These are phyloP conservation scores for Lachnellula cervina DNA, from an alignment of 2,329 filamentous ascomycete species.

Conservation along the genomic window DNA sequence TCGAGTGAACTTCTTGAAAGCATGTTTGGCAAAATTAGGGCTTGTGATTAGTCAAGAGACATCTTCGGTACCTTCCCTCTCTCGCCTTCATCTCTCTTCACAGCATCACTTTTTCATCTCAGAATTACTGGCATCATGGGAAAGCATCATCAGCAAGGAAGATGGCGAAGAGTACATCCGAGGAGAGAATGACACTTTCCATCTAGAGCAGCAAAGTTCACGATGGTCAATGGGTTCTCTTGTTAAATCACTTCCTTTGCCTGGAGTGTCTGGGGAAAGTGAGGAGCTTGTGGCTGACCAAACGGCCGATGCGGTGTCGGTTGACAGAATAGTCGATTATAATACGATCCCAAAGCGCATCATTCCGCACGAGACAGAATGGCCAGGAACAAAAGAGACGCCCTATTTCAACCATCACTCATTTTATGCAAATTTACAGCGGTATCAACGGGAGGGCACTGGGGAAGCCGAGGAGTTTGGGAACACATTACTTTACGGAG, in stretches of 20 bases:
- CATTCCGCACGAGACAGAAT: constrained; percentile 61
- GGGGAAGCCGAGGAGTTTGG: constrained; percentile 65
- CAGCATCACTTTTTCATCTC: constrained; percentile 58
- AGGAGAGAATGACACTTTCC: constrained; percentile 79
- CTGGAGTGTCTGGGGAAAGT: constrained; percentile 12
- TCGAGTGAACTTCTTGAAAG: constrained; percentile 71
- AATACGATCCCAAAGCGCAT: constrained; percentile 68
- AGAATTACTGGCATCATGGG: constrained; percentile 61
- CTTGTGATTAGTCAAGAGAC: constrained; percentile 70
- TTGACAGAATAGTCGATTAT: constrained; percentile 68
- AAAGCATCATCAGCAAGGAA: constrained; percentile 62
- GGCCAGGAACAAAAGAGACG: constrained; percentile 68
- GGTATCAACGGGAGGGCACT: constrained; percentile 55
- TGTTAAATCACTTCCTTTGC: constrained; percentile 43
- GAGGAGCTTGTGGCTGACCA: constrained; percentile 29
- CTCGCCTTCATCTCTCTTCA: constrained; percentile 76
- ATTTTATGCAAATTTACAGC: constrained; percentile 67
- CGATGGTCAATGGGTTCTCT: constrained; percentile 54
- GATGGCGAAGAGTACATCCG: constrained; percentile 68
- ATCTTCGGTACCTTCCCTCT: constrained; percentile 70
- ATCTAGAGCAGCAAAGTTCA: constrained; percentile 62
- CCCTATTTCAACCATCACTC: constrained; percentile 81
- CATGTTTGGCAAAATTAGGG: constrained; percentile 73
- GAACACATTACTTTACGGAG: constrained; percentile 73
- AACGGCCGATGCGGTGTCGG: constrained; percentile 32